Evolutionary conservation across 179 eudicot genomes (phyloP).

Genomic region (Corrigiola litoralis): DNA sequence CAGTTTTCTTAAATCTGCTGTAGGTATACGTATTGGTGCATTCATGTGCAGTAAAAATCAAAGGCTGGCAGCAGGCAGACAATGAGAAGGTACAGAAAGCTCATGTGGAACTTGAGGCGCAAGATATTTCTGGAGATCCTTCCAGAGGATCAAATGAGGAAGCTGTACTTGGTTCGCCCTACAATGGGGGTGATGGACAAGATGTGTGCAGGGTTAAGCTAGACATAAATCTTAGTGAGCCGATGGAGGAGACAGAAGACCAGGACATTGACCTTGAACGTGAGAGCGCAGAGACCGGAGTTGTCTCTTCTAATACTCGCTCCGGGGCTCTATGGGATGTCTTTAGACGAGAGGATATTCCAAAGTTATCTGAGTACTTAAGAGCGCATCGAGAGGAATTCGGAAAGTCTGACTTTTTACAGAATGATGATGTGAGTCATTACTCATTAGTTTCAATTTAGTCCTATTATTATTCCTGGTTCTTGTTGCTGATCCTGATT

Average conservation of each 20-base stretch:
- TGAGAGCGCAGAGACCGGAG: conserved; percentile 30
- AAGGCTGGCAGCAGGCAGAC: conserved; percentile 40
- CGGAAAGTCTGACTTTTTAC: conserved; percentile 28
- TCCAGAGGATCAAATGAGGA: conserved; percentile 31
- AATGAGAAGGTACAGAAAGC: conserved; percentile 33
- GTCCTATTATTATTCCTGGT: conserved; percentile 3
- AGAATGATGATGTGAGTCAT: conserved; percentile 39
- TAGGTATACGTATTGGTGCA: conserved; percentile 92
- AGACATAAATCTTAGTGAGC: conserved; percentile 36
- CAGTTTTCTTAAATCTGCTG: conserved; percentile 3
- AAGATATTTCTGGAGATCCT: conserved; percentile 28
- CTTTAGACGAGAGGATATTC: conserved; percentile 77
- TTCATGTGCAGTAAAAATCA: conserved; percentile 44
- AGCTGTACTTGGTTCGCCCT: conserved; percentile 23
- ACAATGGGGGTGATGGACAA: conserved; percentile 29
- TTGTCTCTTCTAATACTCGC: conserved; percentile 18
- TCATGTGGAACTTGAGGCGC: conserved; percentile 33
- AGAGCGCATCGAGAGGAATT: conserved; percentile 50
- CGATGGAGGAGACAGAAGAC: conserved; percentile 30
- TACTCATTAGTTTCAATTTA: neutral
- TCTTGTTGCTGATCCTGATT: conserved; percentile 16
- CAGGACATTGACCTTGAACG: conserved; percentile 32
- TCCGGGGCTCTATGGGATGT: conserved; percentile 91
- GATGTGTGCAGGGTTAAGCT: conserved; percentile 34
- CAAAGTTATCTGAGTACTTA: conserved; percentile 63